Evolutionary conservation across 441 rosid species (phyloP).

Genomic region (Flueggea neowawraea): DNA sequence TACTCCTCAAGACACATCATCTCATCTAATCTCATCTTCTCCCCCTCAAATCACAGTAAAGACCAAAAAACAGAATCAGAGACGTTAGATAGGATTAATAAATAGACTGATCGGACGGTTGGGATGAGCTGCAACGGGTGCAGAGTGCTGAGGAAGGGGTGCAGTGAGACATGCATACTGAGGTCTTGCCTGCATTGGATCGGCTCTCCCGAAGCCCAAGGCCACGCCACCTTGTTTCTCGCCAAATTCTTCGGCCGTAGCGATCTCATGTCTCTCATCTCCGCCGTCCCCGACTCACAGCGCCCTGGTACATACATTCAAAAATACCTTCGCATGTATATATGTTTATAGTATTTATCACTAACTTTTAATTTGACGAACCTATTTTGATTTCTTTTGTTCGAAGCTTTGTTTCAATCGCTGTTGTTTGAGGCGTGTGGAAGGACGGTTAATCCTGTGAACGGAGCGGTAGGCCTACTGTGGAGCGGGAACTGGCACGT

Average conservation of each 20-base stretch:
- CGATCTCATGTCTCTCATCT: constrained; percentile 52
- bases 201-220: constrained; percentile 44
- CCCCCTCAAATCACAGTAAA: background rate
- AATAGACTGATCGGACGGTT: constrained; percentile 6
- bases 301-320: constrained; percentile 38
- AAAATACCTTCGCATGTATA: background rate
- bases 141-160: constrained; percentile 61
- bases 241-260: constrained; percentile 72
- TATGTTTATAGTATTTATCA: background rate
- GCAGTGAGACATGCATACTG: constrained; percentile 45
- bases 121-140: constrained; percentile 69
- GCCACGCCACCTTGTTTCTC: constrained; percentile 60
- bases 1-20: constrained; percentile 2
- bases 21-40: background rate
- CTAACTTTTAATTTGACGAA: too few species aligned
- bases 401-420: constrained; percentile 48
- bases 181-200: constrained; percentile 58
- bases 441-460: constrained; percentile 50
- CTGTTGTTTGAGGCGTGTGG: constrained; percentile 63
- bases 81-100: too few species aligned
- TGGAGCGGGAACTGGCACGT: constrained; percentile 55
- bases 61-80: background rate
- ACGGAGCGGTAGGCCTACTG: constrained; percentile 53
- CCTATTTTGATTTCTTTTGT: background rate
- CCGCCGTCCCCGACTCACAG: constrained; percentile 45